Evolutionary conservation across 2,329 filamentous ascomycete genomes (phyloP).

Genomic region (Mycosphaerella arachidis): DNA sequence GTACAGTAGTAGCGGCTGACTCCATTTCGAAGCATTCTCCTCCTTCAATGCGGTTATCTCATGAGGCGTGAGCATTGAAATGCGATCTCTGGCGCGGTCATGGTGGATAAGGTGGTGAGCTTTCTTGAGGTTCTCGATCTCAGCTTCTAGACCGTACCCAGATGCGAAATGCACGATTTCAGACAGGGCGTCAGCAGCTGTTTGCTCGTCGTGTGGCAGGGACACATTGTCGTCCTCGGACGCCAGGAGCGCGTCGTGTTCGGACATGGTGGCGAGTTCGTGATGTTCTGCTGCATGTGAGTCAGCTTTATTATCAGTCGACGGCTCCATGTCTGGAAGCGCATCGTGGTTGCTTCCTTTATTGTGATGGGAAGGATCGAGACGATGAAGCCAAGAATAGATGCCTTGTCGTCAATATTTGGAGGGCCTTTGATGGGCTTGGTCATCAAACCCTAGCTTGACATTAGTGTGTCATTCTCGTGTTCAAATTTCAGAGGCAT

Average conservation of each 20-base stretch:
- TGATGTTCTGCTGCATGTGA: not conserved
- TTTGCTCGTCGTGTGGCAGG: not conserved
- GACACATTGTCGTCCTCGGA: not conserved
- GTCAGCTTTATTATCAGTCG: not conserved
- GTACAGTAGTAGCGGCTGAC: conserved; percentile 47
- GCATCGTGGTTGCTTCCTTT: not conserved
- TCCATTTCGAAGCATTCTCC: conserved; percentile 49
- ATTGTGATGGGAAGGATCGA: not conserved
- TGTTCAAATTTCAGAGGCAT: not conserved
- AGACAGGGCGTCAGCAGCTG: too few relatives aligned
- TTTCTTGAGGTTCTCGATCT: not conserved
- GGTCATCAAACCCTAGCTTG: too few relatives aligned
- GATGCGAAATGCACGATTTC: not conserved
- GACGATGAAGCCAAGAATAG: not conserved
- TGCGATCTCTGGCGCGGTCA: not conserved
- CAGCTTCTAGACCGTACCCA: not conserved
- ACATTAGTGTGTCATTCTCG: not conserved
- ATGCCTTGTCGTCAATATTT: not conserved
- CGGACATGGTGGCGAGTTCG: not conserved
- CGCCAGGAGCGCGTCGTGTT: not conserved
- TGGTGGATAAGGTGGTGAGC: not conserved
- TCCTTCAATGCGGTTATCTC: not conserved
- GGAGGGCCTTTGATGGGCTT: too few relatives aligned
- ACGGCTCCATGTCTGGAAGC: not conserved
- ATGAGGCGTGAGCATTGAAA: not conserved